A percentile compares a stretch with the other conserved stretches of the same genome.
These are phyloP conservation scores for Chrysanthemum lavandulifolium DNA, from an alignment of 129 eudicot genomes.

Conservation along the genomic window DNA sequence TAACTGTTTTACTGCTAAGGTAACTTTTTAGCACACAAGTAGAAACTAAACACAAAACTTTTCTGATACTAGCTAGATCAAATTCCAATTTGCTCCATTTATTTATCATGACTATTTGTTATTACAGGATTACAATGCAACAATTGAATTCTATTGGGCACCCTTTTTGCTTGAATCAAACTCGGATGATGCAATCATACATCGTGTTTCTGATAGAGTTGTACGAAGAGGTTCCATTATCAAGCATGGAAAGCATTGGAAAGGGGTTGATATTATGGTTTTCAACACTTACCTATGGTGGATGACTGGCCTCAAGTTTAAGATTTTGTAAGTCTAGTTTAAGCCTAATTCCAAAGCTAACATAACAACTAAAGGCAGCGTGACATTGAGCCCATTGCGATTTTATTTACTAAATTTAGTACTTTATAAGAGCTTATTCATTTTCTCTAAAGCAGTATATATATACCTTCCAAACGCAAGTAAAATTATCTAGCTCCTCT, in stretches of 20 bases:
- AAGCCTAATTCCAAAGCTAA: too few relatives aligned
- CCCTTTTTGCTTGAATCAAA: constrained; percentile 93
- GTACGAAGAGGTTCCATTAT: constrained; percentile 85
- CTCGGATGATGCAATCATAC: constrained; percentile 73
- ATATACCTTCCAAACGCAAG: too few relatives aligned
- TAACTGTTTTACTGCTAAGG: constrained; percentile 74
- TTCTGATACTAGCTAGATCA: too few relatives aligned
- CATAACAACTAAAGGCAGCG: too few relatives aligned
- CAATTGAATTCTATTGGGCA: constrained; percentile 98
- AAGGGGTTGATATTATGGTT: constrained; percentile 93
- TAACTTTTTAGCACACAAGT: background rate
- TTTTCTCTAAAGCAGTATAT: too few relatives aligned
- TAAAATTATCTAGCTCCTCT: too few relatives aligned
- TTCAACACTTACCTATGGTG: constrained; percentile 98
- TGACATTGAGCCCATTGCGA: too few relatives aligned
- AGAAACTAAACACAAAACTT: too few relatives aligned
- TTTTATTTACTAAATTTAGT: too few relatives aligned
- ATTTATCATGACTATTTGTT: background rate
- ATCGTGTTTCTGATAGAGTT: constrained; percentile 71
- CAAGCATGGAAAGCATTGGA: constrained; percentile 86
- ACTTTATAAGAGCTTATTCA: too few relatives aligned
- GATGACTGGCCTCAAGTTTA: constrained; percentile 86
- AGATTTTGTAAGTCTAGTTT: constrained; percentile 54
- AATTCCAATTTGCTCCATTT: background rate
- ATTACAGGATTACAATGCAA: constrained; percentile 77